Evolutionary conservation across 2,329 filamentous ascomycete species (phyloP), one percentile per base, ranked within the genome.

Genomic region (Diaporthe batatas): DNA sequence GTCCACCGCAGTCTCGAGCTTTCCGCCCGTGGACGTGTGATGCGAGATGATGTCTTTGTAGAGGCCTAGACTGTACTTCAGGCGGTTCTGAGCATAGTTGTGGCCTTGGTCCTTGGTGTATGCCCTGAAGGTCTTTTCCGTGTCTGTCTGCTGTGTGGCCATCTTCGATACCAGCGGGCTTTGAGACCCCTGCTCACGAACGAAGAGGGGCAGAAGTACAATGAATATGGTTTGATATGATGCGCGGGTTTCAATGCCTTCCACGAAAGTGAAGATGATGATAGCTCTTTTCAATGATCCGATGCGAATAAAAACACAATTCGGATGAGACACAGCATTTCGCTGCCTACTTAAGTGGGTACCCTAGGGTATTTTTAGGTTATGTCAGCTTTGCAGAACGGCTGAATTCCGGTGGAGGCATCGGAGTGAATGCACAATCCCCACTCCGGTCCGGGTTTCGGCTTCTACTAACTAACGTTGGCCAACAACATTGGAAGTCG

Each of bases 21-120:
- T 68, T 16, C 87, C 87, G 25, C 85, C 85, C 0, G 83, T 85
- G 0, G 83, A 80, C 1, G 76, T 79, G 75, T 91, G 89, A 68
- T 86, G 82, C 23, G 83, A 75, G 6, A 88, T 57, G 62, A 91
- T 81, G 51, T 77, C 76, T 3, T 85, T 74, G 79, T 88, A 89
- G n/a, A 91, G 79, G 7, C 76, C 76, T 0, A 80, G 75, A 57
- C 84, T 79, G 77, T 90, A 90, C 62, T 81, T 77, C 1, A 71
- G 77, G 3, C 87, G 84, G 65, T 76, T 70, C 23, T 80, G 73
- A 23, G 86, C 84, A 75, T 90, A 90, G 5, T 76, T 74, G 4
- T 81, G 75, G 34, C 84, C 86, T 74, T 88, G 83, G 3, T 83
- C 77, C 14, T 81, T 74, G 53, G 78, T 84, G 79, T 84, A 89